These are phyloP conservation scores for Penicillium riverlandense DNA, from an alignment of 495 filamentous ascomycete genomes.

Conservation along the genomic window DNA sequence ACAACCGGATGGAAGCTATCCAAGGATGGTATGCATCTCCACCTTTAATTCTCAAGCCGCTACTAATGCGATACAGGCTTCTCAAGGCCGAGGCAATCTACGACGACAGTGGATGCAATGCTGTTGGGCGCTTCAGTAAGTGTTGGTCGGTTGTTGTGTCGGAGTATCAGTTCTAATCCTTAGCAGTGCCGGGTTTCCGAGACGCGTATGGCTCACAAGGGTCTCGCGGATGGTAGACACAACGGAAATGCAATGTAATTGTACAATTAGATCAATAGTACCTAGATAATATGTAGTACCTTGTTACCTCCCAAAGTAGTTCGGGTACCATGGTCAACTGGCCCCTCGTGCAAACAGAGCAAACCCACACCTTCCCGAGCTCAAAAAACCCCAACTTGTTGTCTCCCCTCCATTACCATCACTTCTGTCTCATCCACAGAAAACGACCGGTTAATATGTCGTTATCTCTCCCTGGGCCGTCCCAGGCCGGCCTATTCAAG, in stretches of 20 bases:
- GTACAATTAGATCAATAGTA: too few relatives aligned
- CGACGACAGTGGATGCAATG: conserved; percentile 27
- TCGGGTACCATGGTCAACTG: conserved; percentile 6
- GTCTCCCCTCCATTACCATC: conserved; percentile 11
- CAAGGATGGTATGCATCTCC: conserved; percentile 44
- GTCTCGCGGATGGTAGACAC: neutral
- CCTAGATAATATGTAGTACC: too few relatives aligned
- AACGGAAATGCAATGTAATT: too few relatives aligned
- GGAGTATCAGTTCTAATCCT: neutral
- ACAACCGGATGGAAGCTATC: conserved; percentile 64
- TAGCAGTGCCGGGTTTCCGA: conserved; percentile 28
- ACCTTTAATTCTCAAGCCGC: neutral
- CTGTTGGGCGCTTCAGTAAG: conserved; percentile 23
- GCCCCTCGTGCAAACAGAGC: conserved; percentile 39
- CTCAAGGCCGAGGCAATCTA: conserved; percentile 27
- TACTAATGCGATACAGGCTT: conserved; percentile 16
- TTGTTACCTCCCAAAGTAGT: too few relatives aligned
- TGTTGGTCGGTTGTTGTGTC: neutral
- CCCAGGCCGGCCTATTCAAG: conserved; percentile 92
- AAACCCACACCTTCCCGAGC: conserved; percentile 35
- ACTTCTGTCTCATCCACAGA: conserved; percentile 16
- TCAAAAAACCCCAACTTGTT: conserved; percentile 35
- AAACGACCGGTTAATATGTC: conserved; percentile 62
- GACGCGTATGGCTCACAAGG: conserved; percentile 10
- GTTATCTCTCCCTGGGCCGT: conserved; percentile 86